Base-by-base conservation (phyloP, 371 early-diverging fungal genomes). In the Mortierella sp. region DNA sequence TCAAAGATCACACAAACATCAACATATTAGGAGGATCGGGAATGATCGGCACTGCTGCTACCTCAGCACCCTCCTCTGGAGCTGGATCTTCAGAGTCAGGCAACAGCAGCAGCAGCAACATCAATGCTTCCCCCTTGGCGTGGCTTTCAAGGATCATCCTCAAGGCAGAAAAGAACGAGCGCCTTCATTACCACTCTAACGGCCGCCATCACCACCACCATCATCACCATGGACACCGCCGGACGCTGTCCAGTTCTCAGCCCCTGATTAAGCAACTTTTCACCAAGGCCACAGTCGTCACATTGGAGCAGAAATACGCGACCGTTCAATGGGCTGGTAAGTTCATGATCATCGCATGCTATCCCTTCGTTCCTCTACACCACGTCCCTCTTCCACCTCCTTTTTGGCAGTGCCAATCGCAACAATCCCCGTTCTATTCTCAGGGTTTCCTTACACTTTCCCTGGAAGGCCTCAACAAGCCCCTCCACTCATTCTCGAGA, bases 291-390 rank as follows among this genome's bases (percentile, higher is more conserved):
- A 85, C 81, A 0, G 85, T 85, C 38, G 85, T 85, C 16, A 85
- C 85, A 6, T 60, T 85, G 32, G 85, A 85, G 70, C 72, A 73
- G 77, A 85, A 85, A 77, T 85, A 85, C 51, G 75, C 85, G 48
- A 85, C 82, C 56, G 85, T 85, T 70, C 75, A 74, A 49, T 85
- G 85, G 85, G 85, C 85, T 65, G 85, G 85, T 85, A 79, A 35
- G 76, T 51, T 44, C 65, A 49, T 48, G 7, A 35, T 68, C 44
- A 55, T 48, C 27, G 10, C 29, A 56, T 7, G 27, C 12, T 21
- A 11, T 46, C n/a, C 71, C 58, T 12, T 14, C 43, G 60, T 54
- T 43, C 44, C 49, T 29, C 38, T 46, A 16, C 51, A 51, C 18
- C 60, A 29, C 29, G 65, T 29, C 27, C 46, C 46, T 54, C 65